Evolutionary conservation across 2,329 filamentous ascomycete species (phyloP).

Genomic region (Bipolaris zeicola): DNA sequence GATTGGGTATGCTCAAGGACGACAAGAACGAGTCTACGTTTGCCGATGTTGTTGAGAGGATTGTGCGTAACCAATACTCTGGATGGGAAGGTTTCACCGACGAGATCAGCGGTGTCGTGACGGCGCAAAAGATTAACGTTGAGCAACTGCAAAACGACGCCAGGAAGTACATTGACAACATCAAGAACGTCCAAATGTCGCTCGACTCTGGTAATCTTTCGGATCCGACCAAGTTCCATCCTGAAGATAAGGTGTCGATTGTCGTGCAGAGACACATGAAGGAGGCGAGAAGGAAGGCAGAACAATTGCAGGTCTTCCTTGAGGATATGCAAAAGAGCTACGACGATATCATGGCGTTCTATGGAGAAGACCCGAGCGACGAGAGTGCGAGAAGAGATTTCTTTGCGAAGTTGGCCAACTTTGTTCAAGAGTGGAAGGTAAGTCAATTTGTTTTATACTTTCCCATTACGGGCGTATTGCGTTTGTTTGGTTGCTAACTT

Average conservation of each 20-base stretch:
- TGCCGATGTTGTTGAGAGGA: constrained; percentile 93
- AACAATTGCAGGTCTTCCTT: constrained; percentile 91
- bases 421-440: constrained; percentile 90
- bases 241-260: constrained; percentile 91
- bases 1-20: constrained; percentile 97
- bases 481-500: constrained; percentile 9
- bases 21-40: constrained; percentile 98
- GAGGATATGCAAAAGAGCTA: constrained; percentile 91
- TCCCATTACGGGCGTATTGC: not conserved
- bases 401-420: constrained; percentile 89
- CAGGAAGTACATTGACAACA: constrained; percentile 90
- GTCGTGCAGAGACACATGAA: constrained; percentile 95
- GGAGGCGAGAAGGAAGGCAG: constrained; percentile 91
- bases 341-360: constrained; percentile 95
- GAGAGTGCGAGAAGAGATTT: constrained; percentile 94
- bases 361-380: constrained; percentile 90
- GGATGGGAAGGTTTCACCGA: constrained; percentile 90
- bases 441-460: constrained; percentile 28
- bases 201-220: constrained; percentile 93
- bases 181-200: constrained; percentile 90
- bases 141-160: constrained; percentile 88
- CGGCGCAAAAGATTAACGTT: constrained; percentile 88
- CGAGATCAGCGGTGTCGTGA: constrained; percentile 80
- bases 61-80: constrained; percentile 93
- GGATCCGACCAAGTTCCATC: constrained; percentile 97